A percentile compares a stretch with the other conserved stretches of the same genome.
phyloP scores from a whole-genome alignment of 805 yeast genomes.

The Saccharomycopsis guyanensis region DNA sequence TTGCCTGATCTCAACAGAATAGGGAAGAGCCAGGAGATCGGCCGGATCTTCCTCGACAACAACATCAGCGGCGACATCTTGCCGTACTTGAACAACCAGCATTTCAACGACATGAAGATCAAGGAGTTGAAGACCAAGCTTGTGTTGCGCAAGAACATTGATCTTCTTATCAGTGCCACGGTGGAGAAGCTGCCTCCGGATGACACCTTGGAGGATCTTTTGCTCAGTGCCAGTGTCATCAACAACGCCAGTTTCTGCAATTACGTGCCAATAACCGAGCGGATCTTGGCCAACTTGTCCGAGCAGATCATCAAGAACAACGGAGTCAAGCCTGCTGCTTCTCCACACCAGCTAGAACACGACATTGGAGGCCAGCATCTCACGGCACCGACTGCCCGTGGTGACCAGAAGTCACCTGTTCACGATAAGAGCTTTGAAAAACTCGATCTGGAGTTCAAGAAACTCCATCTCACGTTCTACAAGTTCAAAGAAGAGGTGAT shows the following conservation, averaged over 20 bases:
- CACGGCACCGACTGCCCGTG: neutral
- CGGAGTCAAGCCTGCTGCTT: constrained; percentile 1
- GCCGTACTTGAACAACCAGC: constrained; percentile 16
- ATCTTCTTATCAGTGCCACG: constrained; percentile 4
- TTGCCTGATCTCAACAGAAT: constrained; percentile 17
- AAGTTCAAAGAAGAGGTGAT: constrained; percentile 18
- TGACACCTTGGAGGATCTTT: constrained; percentile 5
- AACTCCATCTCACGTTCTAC: constrained; percentile 7
- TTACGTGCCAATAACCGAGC: constrained; percentile 8
- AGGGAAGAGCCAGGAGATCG: constrained; percentile 18
- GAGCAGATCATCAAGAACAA: constrained; percentile 9
- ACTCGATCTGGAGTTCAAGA: constrained; percentile 16
- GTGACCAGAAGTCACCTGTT: neutral
- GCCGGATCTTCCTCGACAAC: constrained; percentile 18
- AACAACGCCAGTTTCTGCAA: constrained; percentile 2
- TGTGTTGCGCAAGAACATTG: constrained; percentile 18
- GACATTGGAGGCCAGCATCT: neutral
- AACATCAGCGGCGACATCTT: constrained; percentile 20
- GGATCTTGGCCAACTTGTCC: constrained; percentile 9
- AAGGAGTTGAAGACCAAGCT: constrained; percentile 15
- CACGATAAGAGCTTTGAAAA: constrained; percentile 11
- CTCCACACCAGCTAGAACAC: neutral
- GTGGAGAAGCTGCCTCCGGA: constrained; percentile 5
- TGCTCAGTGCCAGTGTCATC: constrained; percentile 6
- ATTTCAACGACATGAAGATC: constrained; percentile 19